Base-by-base conservation (phyloP, 2,329 filamentous ascomycete species). In the Phialocephala sp. region DNA sequence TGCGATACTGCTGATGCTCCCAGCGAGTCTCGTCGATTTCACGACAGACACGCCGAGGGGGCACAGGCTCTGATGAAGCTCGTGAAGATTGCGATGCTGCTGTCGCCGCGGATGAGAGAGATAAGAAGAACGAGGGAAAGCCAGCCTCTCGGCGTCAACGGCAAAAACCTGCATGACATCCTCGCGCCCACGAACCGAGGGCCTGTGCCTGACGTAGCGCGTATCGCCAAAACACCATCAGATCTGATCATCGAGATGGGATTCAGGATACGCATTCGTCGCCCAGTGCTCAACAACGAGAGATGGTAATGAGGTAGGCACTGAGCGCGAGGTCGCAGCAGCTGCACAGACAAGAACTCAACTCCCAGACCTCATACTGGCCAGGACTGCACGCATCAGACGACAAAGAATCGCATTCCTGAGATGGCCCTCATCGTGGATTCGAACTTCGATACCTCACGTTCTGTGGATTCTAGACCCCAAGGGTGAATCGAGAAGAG, bases 201-300 rank as follows among this genome's bases (percentile, higher is more conserved):
- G 11, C 50, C 50, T 32, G 55, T 57, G 32, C 55, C 55, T 57
- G 55, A 57, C 32, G 36, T 57, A 24, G 45, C 45, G 55, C 55
- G 36, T 18, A 55, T 22, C 45, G n/a, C 55, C 32, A 57, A 57
- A 32, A 20, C 55, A 39, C 36, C 55, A 39, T 57, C 55, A 20
- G 55, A 39, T 57, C 2, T 22, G 55, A 39, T 57, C 9, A 57
- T 41, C 55, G 24, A 57, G 50, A 54, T 54, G 50, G 24, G 8
- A 32, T 32, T 54, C 27, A 3, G 24, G 24, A 54, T 54, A 54
- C 18, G 50, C 24, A 54, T 54, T 24, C 4, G 22, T 24, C 20
- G 8, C 22, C n/a, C n/a, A 50, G 9, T 24, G 6, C 45, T 43
- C 5, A 2, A 43, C n/a, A 24, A 27, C 9, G 24, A 35, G 22